Base-by-base conservation (phyloP, 768 basidiomycete species). In the Phylloporus sp. region DNA sequence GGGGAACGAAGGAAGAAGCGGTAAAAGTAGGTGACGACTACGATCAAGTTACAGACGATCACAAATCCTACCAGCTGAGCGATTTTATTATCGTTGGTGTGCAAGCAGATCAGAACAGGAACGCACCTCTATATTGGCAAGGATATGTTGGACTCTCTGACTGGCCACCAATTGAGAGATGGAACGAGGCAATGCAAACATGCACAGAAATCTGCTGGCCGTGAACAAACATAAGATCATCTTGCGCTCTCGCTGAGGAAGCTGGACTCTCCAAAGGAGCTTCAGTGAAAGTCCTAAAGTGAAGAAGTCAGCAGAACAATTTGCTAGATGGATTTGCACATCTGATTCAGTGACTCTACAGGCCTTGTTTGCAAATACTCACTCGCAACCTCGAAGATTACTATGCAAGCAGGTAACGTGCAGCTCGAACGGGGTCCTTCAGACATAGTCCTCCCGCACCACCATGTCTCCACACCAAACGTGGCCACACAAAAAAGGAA, bases 181-280 rank as follows among this genome's bases (percentile, higher is more conserved):
- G 5, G 50, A 35, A 38, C 39, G 50, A 23, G 43, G 28, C 27
- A 50, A 12, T 12, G 50, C 36, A 28, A 45, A 44, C 2, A 29
- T 29, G 4, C 34, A 50, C 28, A 45, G 13, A 20, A 45, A 29
- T 23, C 27, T 45, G 18, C 50, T 50, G 36, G 35, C 42, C 5
- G 43, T 23, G 27, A 45, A 50, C 4, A 50, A 26, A 10, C 18
- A 28, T 2, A 50, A 5, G 16, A 50, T 45, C 50, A 50, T 50
- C 27, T 44, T 49, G 34, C 47, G 60, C 22, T 59, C 57, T 35
- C 52, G 18, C 29, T 6, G 23, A 12, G 60, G 57, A 42, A 61
- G 60, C 9, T 39, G 53, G 24, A 58, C 34, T 18, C 36, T 42
- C 60, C 57, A 53, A 29, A 61, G 53, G 10, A 61, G 45, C 27